Conservation (phyloP, 768 basidiomycete genomes). For the Coprinopsis strossmayeri region DNA sequence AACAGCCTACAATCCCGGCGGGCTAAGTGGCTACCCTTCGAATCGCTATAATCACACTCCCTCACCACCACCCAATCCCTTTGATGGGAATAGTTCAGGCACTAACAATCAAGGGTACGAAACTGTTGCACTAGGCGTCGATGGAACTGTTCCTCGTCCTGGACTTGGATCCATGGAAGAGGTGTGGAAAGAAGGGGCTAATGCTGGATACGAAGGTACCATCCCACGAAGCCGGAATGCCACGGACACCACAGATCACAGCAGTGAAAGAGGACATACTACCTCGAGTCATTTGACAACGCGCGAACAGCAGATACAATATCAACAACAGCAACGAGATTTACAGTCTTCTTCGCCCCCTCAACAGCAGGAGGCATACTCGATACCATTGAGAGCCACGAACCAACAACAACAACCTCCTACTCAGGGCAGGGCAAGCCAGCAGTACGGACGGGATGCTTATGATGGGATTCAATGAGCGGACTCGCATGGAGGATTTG, state of each 20-base stretch:
- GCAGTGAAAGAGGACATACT: background rate
- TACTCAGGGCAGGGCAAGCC: background rate
- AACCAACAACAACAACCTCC: background rate
- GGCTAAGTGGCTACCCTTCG: background rate
- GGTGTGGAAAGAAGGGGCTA: constrained; percentile 28
- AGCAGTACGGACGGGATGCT: background rate
- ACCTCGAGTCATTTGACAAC: background rate
- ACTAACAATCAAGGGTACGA: background rate
- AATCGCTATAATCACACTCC: background rate
- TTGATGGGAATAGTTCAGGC: background rate
- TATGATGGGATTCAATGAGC: background rate
- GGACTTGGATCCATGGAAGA: constrained; percentile 22
- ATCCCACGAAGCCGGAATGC: background rate
- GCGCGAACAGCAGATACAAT: background rate
- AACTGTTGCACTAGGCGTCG: background rate
- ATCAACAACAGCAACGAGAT: background rate
- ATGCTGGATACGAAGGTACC: background rate
- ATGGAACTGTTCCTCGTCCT: constrained; percentile 19
- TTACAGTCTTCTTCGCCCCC: background rate
- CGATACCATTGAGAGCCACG: background rate
- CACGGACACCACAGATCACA: background rate
- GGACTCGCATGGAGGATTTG: background rate
- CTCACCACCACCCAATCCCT: background rate
- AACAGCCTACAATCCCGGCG: background rate
- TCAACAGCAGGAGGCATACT: background rate